These are phyloP conservation scores for Fusarium pilosicola DNA, from an alignment of 2,329 filamentous ascomycete genomes.

Conservation along the genomic window DNA sequence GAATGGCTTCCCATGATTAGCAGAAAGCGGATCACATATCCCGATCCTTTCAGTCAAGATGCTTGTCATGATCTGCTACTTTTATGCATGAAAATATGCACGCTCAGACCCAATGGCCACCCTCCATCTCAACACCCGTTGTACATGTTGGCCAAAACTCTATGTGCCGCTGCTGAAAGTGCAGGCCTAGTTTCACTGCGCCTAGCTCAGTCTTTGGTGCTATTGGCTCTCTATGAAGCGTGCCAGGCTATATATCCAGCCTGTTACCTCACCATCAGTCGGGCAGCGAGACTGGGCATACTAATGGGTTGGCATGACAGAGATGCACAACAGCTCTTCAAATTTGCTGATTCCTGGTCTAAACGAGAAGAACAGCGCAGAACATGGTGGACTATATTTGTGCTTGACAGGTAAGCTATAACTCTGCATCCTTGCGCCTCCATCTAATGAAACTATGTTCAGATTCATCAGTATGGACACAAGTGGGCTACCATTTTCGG, in stretches of 20 bases:
- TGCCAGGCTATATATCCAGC: slow-evolving; percentile 13
- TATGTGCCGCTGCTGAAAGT: slow-evolving; percentile 2
- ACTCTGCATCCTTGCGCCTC: not conserved
- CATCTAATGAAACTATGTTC: not conserved
- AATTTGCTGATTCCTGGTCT: slow-evolving; percentile 6
- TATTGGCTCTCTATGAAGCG: slow-evolving; percentile 2
- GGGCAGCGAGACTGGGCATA: not conserved
- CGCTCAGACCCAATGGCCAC: not conserved
- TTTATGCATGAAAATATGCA: slow-evolving; percentile 12
- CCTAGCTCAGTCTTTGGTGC: not conserved
- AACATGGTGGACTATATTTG: slow-evolving; percentile 10
- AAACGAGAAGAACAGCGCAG: slow-evolving; percentile 2
- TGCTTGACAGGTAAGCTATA: not conserved
- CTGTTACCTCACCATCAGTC: slow-evolving; percentile 4
- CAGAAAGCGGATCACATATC: not conserved
- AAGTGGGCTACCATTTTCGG: not conserved
- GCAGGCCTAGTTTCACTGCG: not conserved
- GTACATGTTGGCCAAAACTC: not conserved
- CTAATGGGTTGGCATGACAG: slow-evolving; percentile 1
- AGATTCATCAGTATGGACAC: not conserved
- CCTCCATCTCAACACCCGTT: not conserved
- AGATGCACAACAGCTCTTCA: slow-evolving; percentile 5
- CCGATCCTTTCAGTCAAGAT: slow-evolving; percentile 3
- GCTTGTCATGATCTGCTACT: slow-evolving; percentile 5
- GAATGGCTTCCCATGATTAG: slow-evolving; percentile 9